Conservation (phyloP, 2,329 filamentous ascomycete species). For the Fusarium transvaalense region DNA sequence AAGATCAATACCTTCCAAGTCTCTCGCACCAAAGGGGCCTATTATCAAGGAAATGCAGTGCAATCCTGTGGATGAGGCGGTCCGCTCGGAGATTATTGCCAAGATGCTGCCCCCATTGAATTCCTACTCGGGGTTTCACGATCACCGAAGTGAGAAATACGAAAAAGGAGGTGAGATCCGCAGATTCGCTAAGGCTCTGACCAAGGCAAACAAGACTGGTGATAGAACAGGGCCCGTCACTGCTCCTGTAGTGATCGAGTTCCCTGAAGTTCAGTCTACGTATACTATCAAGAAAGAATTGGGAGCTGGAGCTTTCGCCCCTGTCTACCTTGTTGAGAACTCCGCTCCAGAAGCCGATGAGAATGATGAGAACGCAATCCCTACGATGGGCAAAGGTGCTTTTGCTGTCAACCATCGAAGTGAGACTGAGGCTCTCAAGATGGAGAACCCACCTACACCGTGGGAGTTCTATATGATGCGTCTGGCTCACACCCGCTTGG, state of each 20-base stretch:
- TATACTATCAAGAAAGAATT: constrained; percentile 89
- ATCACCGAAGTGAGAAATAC: constrained; percentile 73
- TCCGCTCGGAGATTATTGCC: constrained; percentile 80
- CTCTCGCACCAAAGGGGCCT: constrained; percentile 69
- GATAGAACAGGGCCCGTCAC: constrained; percentile 72
- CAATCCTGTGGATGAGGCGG: constrained; percentile 85
- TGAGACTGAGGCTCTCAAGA: constrained; percentile 87
- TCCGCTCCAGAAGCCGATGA: constrained; percentile 64
- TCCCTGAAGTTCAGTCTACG: constrained; percentile 72
- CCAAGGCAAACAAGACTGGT: constrained; percentile 67
- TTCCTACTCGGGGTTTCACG: constrained; percentile 83
- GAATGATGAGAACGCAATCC: constrained; percentile 58
- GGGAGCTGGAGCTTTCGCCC: constrained; percentile 93
- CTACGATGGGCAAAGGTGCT: constrained; percentile 71
- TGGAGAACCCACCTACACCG: constrained; percentile 87
- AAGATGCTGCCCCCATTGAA: constrained; percentile 79
- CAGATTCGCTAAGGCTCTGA: constrained; percentile 78
- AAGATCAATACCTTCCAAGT: constrained; percentile 54
- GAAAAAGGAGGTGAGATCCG: constrained; percentile 81
- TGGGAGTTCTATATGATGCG: constrained; percentile 99
- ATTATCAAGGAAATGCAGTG: constrained; percentile 87
- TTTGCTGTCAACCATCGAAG: constrained; percentile 69
- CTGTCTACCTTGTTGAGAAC: constrained; percentile 91
- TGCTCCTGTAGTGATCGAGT: constrained; percentile 73
- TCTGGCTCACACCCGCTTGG: constrained; percentile 80